Conservation (phyloP, 176 grass and related monocot genomes). For the Bolboschoenus planiculmis region DNA sequence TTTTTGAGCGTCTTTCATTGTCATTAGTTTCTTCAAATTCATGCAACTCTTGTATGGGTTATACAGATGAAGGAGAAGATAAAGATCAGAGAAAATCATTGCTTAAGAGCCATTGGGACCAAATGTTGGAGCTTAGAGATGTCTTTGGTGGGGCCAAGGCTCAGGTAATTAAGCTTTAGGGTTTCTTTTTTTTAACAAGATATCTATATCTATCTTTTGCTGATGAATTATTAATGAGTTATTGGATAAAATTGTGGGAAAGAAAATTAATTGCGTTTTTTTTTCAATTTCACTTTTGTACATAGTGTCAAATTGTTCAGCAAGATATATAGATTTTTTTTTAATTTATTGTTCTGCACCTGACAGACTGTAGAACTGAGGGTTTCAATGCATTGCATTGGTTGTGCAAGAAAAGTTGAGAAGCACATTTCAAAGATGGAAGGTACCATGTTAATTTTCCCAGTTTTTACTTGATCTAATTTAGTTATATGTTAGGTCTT, state of each 20-base stretch:
- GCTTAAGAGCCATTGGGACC: constrained; percentile 54
- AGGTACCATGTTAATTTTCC: too few relatives aligned
- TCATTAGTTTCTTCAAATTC: constrained; percentile 13
- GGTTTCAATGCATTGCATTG: constrained; percentile 88
- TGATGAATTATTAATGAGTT: too few relatives aligned
- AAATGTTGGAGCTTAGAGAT: constrained; percentile 52
- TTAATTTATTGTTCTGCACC: background rate
- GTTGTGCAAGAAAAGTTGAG: constrained; percentile 82
- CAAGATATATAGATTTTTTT: background rate
- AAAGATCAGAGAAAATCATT: constrained; percentile 45
- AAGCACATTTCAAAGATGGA: constrained; percentile 87
- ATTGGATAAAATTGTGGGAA: background rate
- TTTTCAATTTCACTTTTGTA: background rate
- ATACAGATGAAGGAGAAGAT: constrained; percentile 30
- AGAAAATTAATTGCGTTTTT: background rate
- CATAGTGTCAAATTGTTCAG: background rate
- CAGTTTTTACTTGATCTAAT: too few relatives aligned
- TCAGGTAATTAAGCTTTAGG: constrained; percentile 31
- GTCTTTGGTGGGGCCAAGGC: constrained; percentile 29
- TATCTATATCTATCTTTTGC: too few relatives aligned
- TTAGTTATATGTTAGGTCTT: too few relatives aligned
- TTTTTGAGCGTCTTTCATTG: constrained; percentile 38
- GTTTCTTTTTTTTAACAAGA: background rate
- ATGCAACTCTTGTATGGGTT: constrained; percentile 22
- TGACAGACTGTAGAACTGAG: constrained; percentile 63